Base-by-base conservation (phyloP, 2,329 filamentous ascomycete genomes). In the Nemania serpens region DNA sequence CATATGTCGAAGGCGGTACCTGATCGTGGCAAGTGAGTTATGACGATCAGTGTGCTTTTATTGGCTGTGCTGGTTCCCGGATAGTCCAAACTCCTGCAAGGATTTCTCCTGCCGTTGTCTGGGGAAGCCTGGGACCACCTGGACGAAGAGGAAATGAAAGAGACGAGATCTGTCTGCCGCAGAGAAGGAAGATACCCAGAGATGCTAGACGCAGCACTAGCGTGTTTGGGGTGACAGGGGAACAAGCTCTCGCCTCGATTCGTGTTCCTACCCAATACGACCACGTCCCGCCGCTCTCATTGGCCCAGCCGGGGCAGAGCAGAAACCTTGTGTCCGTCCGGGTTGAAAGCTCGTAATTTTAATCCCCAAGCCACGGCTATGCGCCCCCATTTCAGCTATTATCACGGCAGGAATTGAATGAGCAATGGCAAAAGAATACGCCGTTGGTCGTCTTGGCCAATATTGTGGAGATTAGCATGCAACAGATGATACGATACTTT, bases 191-290 rank as follows among this genome's bases (percentile, higher is more conserved):
- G n/a, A n/a, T n/a, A 25, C 12, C 13, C 13, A 13, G 46, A 15
- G 18, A 11, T 46, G 43, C 43, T 29, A 20, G 43, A 20, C 43
- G 43, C 43, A 46, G 43, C 43, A 20, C 43, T 46, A 46, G 43
- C 25, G 10, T 46, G 22, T 20, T 20, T 29, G 5, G 42, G 4
- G 11, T 39, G 42, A 25, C 42, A 45, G 48, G 52, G 33, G 13
- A 2, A 45, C 9, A n/a, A 33, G 33, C 49, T 39, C 55, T 55
- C 50, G 29, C 60, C 62, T 62, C 33, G 60, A 58, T 63, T 59
- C 47, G 61, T 61, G 61, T 59, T 59, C 57, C 58, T 59, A 29
- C 58, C 51, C 51, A 63, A 65, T 65, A 65, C 58, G 61, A 63
- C 52, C 63, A 58, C 51, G 29, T 59, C 29, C 36, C 47, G 34